Conservation (phyloP, 805 yeast species). For the Metschnikowia peoriensis region DNA sequence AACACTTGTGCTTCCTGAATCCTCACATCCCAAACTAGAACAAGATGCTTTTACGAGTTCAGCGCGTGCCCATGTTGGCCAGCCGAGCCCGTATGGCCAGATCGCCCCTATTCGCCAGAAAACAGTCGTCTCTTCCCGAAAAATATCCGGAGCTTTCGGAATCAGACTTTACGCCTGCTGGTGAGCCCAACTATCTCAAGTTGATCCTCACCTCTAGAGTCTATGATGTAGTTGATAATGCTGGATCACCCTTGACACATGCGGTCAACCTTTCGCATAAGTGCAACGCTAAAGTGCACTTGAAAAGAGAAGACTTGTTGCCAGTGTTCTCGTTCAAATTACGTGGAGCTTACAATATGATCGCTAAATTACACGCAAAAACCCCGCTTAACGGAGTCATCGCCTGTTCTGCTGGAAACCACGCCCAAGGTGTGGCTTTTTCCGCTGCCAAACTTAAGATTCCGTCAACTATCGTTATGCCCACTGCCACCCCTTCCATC, state of each 20-base stretch:
- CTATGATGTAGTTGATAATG: slow-evolving; percentile 80
- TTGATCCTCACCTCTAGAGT: slow-evolving; percentile 88
- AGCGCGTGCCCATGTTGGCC: background rate
- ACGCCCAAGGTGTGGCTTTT: slow-evolving; percentile 98
- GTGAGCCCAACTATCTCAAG: slow-evolving; percentile 91
- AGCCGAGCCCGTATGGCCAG: background rate
- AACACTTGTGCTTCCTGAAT: background rate
- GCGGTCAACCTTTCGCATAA: slow-evolving; percentile 75
- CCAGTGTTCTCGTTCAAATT: slow-evolving; percentile 96
- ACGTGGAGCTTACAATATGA: slow-evolving; percentile 97
- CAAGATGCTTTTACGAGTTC: slow-evolving; percentile 6
- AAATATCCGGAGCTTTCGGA: slow-evolving; percentile 46
- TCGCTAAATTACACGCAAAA: slow-evolving; percentile 71
- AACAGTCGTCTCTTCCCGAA: slow-evolving; percentile 13
- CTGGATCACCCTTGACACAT: slow-evolving; percentile 76
- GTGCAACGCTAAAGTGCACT: slow-evolving; percentile 68
- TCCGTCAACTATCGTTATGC: slow-evolving; percentile 98
- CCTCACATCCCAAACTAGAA: background rate
- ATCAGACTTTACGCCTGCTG: slow-evolving; percentile 53
- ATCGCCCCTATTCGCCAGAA: background rate
- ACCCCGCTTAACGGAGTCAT: slow-evolving; percentile 81
- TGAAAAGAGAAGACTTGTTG: slow-evolving; percentile 89
- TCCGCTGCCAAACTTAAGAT: slow-evolving; percentile 82
- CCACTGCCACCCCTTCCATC: slow-evolving; percentile 93
- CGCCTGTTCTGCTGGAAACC: slow-evolving; percentile 98